These are phyloP conservation scores for Kodamaea neixiangensis DNA, from an alignment of 805 yeast genomes.

Conservation along the genomic window DNA sequence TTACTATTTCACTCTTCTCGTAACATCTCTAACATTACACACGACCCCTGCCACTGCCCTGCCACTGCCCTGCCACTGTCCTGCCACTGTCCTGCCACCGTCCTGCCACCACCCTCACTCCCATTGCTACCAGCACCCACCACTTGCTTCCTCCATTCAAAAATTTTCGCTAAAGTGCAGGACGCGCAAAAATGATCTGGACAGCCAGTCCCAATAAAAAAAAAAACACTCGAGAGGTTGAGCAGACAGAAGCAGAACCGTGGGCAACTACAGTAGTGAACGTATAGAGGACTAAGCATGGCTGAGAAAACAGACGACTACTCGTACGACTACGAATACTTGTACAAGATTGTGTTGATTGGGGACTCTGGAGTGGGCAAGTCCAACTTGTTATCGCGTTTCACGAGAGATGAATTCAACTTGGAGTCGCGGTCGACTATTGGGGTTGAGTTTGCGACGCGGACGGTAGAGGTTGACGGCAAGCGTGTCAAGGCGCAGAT, in stretches of 20 bases:
- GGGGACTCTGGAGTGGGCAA: constrained; percentile 98
- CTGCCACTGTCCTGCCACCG: no score
- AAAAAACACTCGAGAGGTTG: constrained; percentile 2
- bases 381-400: constrained; percentile 88
- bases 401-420: constrained; percentile 94
- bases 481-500: constrained; percentile 86
- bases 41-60: no score
- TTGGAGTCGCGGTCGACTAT: constrained; percentile 92
- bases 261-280: no score
- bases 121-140: no score
- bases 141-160: no score
- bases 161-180: background rate
- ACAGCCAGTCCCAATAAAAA: constrained; percentile 8
- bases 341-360: constrained; percentile 92
- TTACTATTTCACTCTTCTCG: no score
- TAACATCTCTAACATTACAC: no score
- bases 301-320: constrained; percentile 47
- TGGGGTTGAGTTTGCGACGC: constrained; percentile 97
- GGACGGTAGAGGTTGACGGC: constrained; percentile 86
- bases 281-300: constrained; percentile 18
- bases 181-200: constrained; percentile 1
- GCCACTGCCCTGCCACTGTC: no score
- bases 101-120: no score
- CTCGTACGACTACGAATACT: constrained; percentile 78
- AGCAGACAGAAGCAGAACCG: background rate